A percentile compares a stretch with the other conserved stretches of the same genome.
Conservation (phyloP, 768 basidiomycete species). For the Suillus subluteus region DNA sequence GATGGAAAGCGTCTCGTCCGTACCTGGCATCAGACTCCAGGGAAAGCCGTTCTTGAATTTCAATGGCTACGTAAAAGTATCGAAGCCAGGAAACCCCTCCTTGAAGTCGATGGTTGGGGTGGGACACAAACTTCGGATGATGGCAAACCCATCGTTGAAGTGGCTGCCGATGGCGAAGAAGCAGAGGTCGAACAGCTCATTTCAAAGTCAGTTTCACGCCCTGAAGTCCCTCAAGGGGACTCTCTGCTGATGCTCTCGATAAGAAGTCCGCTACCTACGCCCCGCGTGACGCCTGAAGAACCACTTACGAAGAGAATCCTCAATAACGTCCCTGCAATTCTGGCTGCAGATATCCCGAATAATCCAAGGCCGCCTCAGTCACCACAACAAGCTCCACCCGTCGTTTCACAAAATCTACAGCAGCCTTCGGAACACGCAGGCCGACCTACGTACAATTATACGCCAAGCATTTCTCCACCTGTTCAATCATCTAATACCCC, state of each 20-base stretch:
- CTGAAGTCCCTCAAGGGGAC: constrained; percentile 14
- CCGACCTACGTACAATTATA: constrained; percentile 5
- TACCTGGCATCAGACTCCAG: constrained; percentile 55
- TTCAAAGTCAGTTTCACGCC: constrained; percentile 46
- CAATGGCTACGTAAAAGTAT: constrained; percentile 56
- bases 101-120: constrained; percentile 57
- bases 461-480: constrained; percentile 8
- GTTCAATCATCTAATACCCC: constrained; percentile 8
- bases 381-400: constrained; percentile 6
- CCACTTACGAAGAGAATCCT: constrained; percentile 19
- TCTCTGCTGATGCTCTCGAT: constrained; percentile 23
- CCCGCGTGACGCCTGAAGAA: constrained; percentile 57
- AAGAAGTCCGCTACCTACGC: constrained; percentile 68
- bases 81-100: constrained; percentile 45
- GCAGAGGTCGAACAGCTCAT: constrained; percentile 41
- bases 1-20: constrained; percentile 60
- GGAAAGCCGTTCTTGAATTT: constrained; percentile 54
- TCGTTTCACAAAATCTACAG: constrained; percentile 7
- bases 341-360: constrained; percentile 8
- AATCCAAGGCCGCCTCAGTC: background rate
- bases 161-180: constrained; percentile 40
- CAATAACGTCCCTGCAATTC: constrained; percentile 10
- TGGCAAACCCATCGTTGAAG: constrained; percentile 33
- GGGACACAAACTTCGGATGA: constrained; percentile 39
- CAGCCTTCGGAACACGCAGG: constrained; percentile 3